Evolutionary conservation across 305 asterid genomes (phyloP).

Genomic region (Solanum hybrid): DNA sequence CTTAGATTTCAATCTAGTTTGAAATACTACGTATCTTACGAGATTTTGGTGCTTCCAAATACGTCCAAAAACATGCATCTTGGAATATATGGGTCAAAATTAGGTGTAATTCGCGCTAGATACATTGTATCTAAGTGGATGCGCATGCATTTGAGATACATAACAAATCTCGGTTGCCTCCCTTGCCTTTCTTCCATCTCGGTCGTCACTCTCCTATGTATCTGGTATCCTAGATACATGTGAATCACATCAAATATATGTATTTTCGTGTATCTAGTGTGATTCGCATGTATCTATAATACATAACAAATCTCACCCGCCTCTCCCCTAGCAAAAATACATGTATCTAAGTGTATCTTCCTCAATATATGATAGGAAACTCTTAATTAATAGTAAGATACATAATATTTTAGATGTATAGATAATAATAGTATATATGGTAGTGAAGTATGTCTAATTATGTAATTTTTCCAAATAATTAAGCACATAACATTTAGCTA

Average conservation of each 20-base stretch:
- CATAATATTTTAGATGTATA: neutral
- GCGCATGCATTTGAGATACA: no score
- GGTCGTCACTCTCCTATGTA: neutral
- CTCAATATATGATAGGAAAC: neutral
- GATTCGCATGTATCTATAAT: neutral
- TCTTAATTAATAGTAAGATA: neutral
- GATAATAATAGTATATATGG: neutral
- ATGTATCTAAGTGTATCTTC: neutral
- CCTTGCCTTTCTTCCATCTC: neutral
- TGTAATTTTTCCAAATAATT: neutral
- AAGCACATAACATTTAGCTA: neutral
- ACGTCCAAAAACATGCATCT: no score
- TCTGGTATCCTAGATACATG: neutral
- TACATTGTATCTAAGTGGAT: no score
- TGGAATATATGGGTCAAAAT: no score
- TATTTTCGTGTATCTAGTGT: neutral
- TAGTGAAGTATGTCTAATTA: neutral
- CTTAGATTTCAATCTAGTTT: no score
- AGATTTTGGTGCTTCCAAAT: no score
- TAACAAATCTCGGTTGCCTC: no score
- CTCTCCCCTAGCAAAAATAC: neutral
- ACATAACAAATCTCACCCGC: neutral
- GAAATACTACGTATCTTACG: no score
- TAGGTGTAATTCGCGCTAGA: no score
- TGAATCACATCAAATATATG: neutral